Evolutionary conservation across 306 rosid genomes (phyloP).

Genomic region (Castanea crenata): DNA sequence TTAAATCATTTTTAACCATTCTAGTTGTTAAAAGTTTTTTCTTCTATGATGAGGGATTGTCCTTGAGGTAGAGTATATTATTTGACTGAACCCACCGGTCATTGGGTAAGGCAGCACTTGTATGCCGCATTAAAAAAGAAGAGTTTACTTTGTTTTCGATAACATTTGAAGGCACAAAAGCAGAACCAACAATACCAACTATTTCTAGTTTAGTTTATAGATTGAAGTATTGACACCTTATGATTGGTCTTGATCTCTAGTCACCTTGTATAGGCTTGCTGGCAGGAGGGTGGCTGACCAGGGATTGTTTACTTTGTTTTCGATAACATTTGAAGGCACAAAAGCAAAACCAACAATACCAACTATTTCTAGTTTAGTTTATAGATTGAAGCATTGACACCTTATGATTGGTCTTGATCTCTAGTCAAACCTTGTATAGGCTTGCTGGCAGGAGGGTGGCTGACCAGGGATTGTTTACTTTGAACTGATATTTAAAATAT

Average conservation of each 20-base stretch:
- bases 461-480: not conserved
- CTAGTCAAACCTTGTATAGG: not conserved
- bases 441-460: not conserved
- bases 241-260: conserved; percentile 1
- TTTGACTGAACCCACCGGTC: not conserved
- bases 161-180: too few species aligned
- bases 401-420: conserved; percentile 2
- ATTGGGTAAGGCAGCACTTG: not conserved
- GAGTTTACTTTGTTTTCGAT: not conserved
- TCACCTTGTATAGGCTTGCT: not conserved
- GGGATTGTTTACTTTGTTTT: not conserved
- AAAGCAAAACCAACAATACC: too few species aligned
- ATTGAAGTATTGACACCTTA: not conserved
- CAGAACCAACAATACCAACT: too few species aligned
- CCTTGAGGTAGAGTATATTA: not conserved
- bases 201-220: too few species aligned
- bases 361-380: too few species aligned
- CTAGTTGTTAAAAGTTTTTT: too few species aligned
- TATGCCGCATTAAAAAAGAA: not conserved
- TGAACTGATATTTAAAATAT: not conserved
- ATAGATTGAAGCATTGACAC: not conserved
- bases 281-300: not conserved
- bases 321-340: too few species aligned
- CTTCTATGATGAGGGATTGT: too few species aligned
- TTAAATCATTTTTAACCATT: too few species aligned